phyloP scores from a whole-genome alignment of 2,329 filamentous ascomycete species.

The Rhynchosporium agropyri region DNA sequence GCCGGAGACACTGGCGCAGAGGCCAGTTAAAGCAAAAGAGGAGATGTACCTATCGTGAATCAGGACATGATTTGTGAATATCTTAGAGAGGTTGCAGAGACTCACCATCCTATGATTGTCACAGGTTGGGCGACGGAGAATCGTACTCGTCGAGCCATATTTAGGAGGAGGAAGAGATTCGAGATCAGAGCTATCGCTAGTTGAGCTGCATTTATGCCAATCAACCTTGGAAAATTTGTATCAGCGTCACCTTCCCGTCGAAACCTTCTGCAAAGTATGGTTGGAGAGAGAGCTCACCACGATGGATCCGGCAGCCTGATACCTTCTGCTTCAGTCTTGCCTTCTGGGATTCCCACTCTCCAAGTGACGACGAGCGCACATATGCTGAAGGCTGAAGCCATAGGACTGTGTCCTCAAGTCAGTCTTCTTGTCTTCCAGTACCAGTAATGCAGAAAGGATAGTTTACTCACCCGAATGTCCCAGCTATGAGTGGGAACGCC shows the following conservation, averaged over 20 bases:
- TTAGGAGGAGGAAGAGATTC: conserved; percentile 81
- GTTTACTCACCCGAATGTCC: conserved; percentile 61
- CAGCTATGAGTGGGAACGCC: conserved; percentile 77
- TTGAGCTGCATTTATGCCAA: conserved; percentile 75
- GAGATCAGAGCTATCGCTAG: conserved; percentile 75
- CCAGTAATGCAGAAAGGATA: background rate
- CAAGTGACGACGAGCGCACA: conserved; percentile 82
- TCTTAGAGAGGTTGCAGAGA: conserved; percentile 47
- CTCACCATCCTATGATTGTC: conserved; percentile 77
- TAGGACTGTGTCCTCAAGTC: conserved; percentile 53
- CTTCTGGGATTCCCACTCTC: conserved; percentile 60
- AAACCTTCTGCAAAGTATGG: background rate
- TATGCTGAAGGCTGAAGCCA: conserved; percentile 86
- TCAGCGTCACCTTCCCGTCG: background rate
- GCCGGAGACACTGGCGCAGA: conserved; percentile 66
- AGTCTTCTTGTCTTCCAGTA: background rate
- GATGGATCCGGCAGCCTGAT: conserved; percentile 65
- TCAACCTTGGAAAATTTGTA: conserved; percentile 55
- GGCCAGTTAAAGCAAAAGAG: conserved; percentile 65
- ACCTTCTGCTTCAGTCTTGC: conserved; percentile 54
- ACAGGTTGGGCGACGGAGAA: conserved; percentile 82
- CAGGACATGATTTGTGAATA: conserved; percentile 23
- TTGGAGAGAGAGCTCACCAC: conserved; percentile 56
- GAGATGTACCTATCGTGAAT: conserved; percentile 53
- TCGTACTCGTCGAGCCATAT: conserved; percentile 79